These are phyloP conservation scores for Stachybotrys echinatus DNA, from an alignment of 2,329 filamentous ascomycete species.

Conservation along the genomic window DNA sequence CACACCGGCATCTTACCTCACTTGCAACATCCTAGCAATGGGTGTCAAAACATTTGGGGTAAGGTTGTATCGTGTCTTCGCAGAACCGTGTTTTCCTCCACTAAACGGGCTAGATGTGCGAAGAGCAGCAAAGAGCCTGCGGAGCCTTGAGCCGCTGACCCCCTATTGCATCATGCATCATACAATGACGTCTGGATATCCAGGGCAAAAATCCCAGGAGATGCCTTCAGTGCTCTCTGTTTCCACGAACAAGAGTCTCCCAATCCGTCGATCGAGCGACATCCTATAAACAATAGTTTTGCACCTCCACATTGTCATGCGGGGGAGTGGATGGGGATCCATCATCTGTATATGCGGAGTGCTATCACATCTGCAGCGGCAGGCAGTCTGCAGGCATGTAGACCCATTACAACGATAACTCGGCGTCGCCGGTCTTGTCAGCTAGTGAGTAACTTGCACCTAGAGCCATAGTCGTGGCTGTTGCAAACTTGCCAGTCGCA, in stretches of 20 bases:
- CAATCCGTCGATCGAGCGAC: background rate
- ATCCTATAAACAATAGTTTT: no score
- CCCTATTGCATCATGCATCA: conserved; percentile 11
- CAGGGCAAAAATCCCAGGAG: no score
- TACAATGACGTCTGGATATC: conserved; percentile 14
- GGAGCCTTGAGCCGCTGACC: background rate
- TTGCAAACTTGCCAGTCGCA: no score
- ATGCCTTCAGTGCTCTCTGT: no score
- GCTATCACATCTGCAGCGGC: background rate
- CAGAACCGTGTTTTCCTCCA: no score
- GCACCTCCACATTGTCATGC: background rate
- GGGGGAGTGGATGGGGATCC: background rate
- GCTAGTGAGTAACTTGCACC: background rate
- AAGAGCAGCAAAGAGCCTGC: background rate
- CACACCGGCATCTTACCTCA: background rate
- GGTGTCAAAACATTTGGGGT: background rate
- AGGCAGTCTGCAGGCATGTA: background rate
- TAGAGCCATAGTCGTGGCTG: no score
- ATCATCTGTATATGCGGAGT: background rate
- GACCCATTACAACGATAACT: background rate
- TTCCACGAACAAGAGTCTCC: no score
- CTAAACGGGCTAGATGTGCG: background rate
- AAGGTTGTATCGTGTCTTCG: no score
- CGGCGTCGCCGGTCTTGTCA: background rate
- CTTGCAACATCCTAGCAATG: background rate